phyloP scores from a whole-genome alignment of 1,139 yeast species.

The Geotrichum histeridarum region DNA sequence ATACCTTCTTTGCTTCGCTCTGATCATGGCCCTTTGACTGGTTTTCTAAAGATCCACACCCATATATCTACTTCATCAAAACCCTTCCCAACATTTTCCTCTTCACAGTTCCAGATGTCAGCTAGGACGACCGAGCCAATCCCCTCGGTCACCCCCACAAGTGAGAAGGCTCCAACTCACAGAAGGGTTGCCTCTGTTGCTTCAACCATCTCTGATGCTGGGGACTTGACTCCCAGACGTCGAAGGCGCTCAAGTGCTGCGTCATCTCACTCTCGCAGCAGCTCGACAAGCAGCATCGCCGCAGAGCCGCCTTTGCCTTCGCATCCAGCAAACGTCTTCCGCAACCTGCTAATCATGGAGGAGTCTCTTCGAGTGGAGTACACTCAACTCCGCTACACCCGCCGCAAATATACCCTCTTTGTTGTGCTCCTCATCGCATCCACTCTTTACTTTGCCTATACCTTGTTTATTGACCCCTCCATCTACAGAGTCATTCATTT shows the following conservation, averaged over 20 bases:
- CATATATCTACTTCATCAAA: background rate
- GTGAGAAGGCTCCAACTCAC: constrained; percentile 1
- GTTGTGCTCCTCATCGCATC: constrained; percentile 46
- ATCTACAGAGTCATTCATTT: constrained; percentile 36
- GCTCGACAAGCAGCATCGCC: constrained; percentile 12
- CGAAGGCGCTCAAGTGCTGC: constrained; percentile 19
- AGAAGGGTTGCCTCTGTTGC: background rate
- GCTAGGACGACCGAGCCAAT: constrained; percentile 3
- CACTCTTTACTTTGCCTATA: constrained; percentile 33
- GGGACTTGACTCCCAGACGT: constrained; percentile 10
- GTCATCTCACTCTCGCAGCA: constrained; percentile 14
- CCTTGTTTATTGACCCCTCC: constrained; percentile 34
- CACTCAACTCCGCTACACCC: constrained; percentile 58
- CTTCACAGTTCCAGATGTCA: background rate
- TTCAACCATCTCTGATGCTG: background rate
- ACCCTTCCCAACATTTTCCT: background rate
- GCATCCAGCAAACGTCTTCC: constrained; percentile 30
- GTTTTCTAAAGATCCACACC: background rate
- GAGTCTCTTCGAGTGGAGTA: constrained; percentile 80
- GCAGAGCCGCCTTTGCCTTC: constrained; percentile 21
- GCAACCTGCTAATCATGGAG: constrained; percentile 76
- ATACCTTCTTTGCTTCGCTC: too few relatives aligned
- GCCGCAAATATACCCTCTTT: constrained; percentile 71
- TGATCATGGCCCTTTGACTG: too few relatives aligned
- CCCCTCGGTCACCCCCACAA: background rate